Conservation (phyloP, 2,329 filamentous ascomycete species). For the Cadophora malorum region DNA sequence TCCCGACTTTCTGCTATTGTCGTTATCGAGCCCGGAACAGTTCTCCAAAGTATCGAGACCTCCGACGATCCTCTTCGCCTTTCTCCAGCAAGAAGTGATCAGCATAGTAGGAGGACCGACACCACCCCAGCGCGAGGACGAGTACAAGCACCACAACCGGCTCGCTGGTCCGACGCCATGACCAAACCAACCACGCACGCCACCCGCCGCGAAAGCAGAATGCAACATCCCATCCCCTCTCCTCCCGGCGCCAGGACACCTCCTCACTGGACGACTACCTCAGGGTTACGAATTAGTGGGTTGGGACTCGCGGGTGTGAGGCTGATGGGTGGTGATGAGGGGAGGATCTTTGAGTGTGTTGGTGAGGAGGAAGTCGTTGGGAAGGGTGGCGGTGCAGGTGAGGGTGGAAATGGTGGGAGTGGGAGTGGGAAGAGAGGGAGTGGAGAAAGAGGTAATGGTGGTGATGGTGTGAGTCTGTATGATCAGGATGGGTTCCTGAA, state of each 20-base stretch:
- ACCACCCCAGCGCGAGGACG: too few relatives aligned
- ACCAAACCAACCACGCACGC: constrained; percentile 23
- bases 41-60: neutral
- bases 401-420: too few relatives aligned
- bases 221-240: constrained; percentile 36
- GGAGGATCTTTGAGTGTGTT: neutral
- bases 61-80: neutral
- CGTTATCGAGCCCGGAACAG: neutral
- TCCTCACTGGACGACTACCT: constrained; percentile 22
- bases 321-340: constrained; percentile 13
- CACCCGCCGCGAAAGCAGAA: constrained; percentile 32
- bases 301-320: constrained; percentile 18
- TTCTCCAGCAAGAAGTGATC: neutral
- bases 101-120: too few relatives aligned
- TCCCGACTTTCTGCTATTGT: neutral
- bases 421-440: neutral
- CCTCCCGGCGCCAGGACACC: constrained; percentile 21
- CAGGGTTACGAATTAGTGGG: constrained; percentile 6
- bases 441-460: constrained; percentile 15
- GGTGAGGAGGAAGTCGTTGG: neutral
- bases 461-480: constrained; percentile 35
- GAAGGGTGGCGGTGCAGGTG: neutral
- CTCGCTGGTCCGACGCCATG: constrained; percentile 36
- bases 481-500: constrained; percentile 40
- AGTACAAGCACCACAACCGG: neutral